Evolutionary conservation across 2,329 filamentous ascomycete genomes (phyloP), one percentile per base, ranked within the genome.

Genomic region (Colletotrichum melonis): DNA sequence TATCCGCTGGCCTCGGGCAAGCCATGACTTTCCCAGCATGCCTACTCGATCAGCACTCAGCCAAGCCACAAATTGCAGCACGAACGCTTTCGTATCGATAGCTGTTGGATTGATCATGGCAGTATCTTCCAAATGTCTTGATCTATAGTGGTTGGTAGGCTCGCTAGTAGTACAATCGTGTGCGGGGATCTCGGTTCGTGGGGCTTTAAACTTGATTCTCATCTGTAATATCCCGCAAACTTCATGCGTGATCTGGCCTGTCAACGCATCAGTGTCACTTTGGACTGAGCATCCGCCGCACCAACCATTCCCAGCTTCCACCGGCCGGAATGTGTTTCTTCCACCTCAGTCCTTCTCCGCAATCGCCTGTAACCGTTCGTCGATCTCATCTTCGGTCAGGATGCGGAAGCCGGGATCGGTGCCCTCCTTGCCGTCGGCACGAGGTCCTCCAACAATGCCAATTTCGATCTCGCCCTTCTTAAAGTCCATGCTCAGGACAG

Each of bases 391-490:
- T 85, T 98, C 96, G 35, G 94, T 97, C 84, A 99, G 89, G 78
- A 92, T 93, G 82, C 95, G 92, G 89, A 99, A 99, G 75, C 88
- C 88, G 63, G 92, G 85, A 79, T 94, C 90, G 75, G 92, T 93
- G 76, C 94, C 95, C 82, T 97, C 94, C 85, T 94, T 89, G 77
- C 95, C 96, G 81, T 97, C 94, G 72, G 88, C 85, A 79, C 91
- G 90, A 71, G 96, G 95, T 35, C 95, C 96, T 77, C 97, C 97
- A 67, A 98, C 97, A 81, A 99, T 95, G 76, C 97, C 97, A 85
- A 99, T 94, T 87, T 99, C 97, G 83, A 99, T 92, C 88, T 99
- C 97, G 79, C 94, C 94, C 89, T 98, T 98, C 91, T 99, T 99
- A 89, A 99, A 99, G 84, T 99, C 97, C 84, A 98, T 97, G 85